These are phyloP conservation scores for Kazachstania taianensis DNA, from an alignment of 805 yeast genomes.

Conservation along the genomic window DNA sequence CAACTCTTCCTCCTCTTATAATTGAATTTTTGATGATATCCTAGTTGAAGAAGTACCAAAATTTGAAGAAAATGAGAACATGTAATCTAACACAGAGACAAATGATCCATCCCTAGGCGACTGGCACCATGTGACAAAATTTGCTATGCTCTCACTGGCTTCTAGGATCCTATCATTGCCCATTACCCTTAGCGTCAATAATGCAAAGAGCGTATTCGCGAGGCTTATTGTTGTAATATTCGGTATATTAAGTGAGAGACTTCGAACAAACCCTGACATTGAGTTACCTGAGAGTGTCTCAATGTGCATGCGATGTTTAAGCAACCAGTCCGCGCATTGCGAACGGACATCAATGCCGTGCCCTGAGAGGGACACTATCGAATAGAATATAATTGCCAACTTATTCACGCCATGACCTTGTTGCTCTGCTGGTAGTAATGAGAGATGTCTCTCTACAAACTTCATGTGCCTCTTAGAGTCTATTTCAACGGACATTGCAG, in stretches of 20 bases:
- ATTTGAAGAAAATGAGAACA: too few species aligned
- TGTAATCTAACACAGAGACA: slow-evolving; percentile 33
- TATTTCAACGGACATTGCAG: background rate
- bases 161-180: slow-evolving; percentile 35
- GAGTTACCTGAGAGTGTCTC: slow-evolving; percentile 26
- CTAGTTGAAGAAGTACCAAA: too few species aligned
- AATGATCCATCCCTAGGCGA: slow-evolving; percentile 47
- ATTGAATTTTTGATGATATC: too few species aligned
- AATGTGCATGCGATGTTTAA: slow-evolving; percentile 14
- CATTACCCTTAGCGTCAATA: slow-evolving; percentile 42
- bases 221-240: slow-evolving; percentile 39
- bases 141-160: slow-evolving; percentile 30
- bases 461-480: slow-evolving; percentile 19
- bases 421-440: slow-evolving; percentile 42
- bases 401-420: slow-evolving; percentile 62
- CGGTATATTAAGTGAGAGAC: slow-evolving; percentile 10
- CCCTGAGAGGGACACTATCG: slow-evolving; percentile 42
- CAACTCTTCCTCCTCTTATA: too few species aligned
- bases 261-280: slow-evolving; percentile 24
- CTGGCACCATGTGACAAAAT: slow-evolving; percentile 54
- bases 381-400: slow-evolving; percentile 60
- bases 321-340: slow-evolving; percentile 26
- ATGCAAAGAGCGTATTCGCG: slow-evolving; percentile 68
- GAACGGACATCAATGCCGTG: slow-evolving; percentile 33
- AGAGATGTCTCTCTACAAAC: slow-evolving; percentile 43